Base-by-base conservation (phyloP, 371 early-diverging fungal genomes). In the Mucor racemosus region DNA sequence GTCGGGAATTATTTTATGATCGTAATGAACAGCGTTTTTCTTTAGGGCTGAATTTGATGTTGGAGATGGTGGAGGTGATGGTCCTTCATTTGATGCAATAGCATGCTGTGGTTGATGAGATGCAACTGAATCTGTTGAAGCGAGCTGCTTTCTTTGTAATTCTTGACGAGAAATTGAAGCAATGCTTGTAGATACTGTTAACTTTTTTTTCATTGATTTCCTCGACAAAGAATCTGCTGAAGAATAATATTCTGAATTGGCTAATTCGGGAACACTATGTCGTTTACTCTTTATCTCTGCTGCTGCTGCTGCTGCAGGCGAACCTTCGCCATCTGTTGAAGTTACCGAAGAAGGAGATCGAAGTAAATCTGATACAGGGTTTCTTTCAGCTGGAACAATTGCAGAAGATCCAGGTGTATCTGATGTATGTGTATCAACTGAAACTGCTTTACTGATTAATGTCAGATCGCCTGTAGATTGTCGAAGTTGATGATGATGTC, bases 401-500 rank as follows among this genome's bases (percentile, higher is more conserved):
- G 58, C 44, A 39, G 65, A 65, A n/a, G 58, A 65, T 14, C 58
- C 41, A 39, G 48, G 26, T 21, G 58, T 48, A 5, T 57, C 58
- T 26, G 58, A 38, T 26, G 58, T 58, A 26, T 65, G 58, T 39
- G 65, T 38, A 39, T 65, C 65, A 26, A 58, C 8, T 3, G 65
- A 65, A 7, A 65, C 65, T 21, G 65, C 42, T 58, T 65, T 65
- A 17, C 65, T 65, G 13, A 65, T 65, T 7, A 65, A 13, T 21
- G 65, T 65, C 38, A 65, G 39, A 21, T 65, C 65, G 17, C 65
- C 65, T 8, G 65, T 65, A 4, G 65, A 65, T 54, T 62, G 63
- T 50, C 63, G 55, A 33, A 54, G 40, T 13, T 40, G 54, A 36
- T 65, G 65, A 7, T 44, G 48, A 9, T 44, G 48, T 21, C 34